A percentile compares a stretch with the other conserved stretches of the same genome.
phyloP scores from a whole-genome alignment of 139 green algal species.

The Chlorella sorokiniana region DNA sequence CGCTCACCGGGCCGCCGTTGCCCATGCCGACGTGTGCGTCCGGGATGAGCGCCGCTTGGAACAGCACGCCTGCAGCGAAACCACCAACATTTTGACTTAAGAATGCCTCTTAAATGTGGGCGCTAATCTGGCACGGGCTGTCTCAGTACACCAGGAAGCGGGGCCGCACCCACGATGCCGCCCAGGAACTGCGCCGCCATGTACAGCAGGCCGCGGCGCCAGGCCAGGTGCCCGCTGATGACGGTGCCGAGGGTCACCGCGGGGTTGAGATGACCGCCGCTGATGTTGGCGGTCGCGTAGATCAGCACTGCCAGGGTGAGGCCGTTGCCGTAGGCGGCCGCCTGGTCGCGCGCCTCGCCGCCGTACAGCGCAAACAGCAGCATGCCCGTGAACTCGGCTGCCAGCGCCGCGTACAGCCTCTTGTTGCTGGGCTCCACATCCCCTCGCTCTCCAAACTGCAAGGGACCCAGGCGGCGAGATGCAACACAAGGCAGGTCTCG shows the following conservation, averaged over 20 bases:
- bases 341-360: conserved; percentile 15
- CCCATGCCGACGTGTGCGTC: conserved; percentile 31
- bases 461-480: not conserved
- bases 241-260: conserved; percentile 76
- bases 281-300: conserved; percentile 75
- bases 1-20: conserved; percentile 34
- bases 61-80: conserved; percentile 18
- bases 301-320: conserved; percentile 60
- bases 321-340: conserved; percentile 50
- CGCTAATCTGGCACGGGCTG: not conserved
- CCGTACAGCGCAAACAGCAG: conserved; percentile 49
- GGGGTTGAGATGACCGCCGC: conserved; percentile 76
- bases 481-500: not conserved
- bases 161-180: conserved; percentile 49
- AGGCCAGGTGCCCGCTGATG: conserved; percentile 75
- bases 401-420: conserved; percentile 52
- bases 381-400: conserved; percentile 62
- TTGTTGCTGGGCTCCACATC: conserved; percentile 34
- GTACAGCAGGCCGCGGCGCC: conserved; percentile 71
- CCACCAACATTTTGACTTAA: not conserved
- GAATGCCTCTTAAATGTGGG: not conserved
- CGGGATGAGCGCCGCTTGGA: conserved; percentile 26
- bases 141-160: not conserved
- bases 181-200: conserved; percentile 73
- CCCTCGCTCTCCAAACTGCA: conserved; percentile 16